Percentiles rank a stretch among this genome's conserved stretches.
phyloP scores from a whole-genome alignment of 805 yeast genomes.

The Starmerella floricola region DNA sequence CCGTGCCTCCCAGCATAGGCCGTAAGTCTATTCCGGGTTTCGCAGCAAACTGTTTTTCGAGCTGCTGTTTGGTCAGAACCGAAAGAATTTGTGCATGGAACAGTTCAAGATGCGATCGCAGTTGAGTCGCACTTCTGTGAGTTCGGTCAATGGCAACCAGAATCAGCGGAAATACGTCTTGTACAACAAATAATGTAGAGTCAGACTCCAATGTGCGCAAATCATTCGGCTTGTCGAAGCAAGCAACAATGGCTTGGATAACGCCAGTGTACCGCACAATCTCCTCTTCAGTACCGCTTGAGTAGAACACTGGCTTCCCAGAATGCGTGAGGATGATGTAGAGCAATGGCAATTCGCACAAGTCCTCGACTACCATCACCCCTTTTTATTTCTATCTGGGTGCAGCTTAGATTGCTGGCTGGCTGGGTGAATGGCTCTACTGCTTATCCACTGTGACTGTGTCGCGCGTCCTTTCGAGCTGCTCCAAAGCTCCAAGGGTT shows the following conservation, averaged over 20 bases:
- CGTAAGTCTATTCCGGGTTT: slow-evolving; percentile 75
- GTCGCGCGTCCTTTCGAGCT: too few relatives aligned
- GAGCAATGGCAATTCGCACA: slow-evolving; percentile 7
- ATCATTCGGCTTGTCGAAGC: slow-evolving; percentile 18
- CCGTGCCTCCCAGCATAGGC: slow-evolving; percentile 61
- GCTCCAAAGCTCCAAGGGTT: too few relatives aligned
- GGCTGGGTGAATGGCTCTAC: too few relatives aligned
- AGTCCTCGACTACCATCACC: background rate
- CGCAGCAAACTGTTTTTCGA: slow-evolving; percentile 52
- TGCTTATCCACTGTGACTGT: too few relatives aligned
- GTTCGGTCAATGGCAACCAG: slow-evolving; percentile 47
- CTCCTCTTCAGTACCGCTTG: slow-evolving; percentile 17
- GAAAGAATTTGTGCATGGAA: slow-evolving; percentile 70
- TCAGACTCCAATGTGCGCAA: slow-evolving; percentile 38
- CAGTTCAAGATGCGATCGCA: slow-evolving; percentile 54
- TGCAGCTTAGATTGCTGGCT: too few relatives aligned
- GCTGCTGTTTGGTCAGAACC: slow-evolving; percentile 68
- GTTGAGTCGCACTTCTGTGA: slow-evolving; percentile 31
- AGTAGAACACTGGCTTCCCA: slow-evolving; percentile 24
- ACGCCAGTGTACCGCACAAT: slow-evolving; percentile 21
- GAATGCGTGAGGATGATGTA: slow-evolving; percentile 21
- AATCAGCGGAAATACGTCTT: slow-evolving; percentile 56
- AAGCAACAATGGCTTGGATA: slow-evolving; percentile 23
- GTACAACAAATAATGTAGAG: slow-evolving; percentile 43
- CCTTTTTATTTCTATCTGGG: too few relatives aligned